These are phyloP conservation scores for Castanea crenata DNA, from an alignment of 306 rosid genomes.

Conservation along the genomic window DNA sequence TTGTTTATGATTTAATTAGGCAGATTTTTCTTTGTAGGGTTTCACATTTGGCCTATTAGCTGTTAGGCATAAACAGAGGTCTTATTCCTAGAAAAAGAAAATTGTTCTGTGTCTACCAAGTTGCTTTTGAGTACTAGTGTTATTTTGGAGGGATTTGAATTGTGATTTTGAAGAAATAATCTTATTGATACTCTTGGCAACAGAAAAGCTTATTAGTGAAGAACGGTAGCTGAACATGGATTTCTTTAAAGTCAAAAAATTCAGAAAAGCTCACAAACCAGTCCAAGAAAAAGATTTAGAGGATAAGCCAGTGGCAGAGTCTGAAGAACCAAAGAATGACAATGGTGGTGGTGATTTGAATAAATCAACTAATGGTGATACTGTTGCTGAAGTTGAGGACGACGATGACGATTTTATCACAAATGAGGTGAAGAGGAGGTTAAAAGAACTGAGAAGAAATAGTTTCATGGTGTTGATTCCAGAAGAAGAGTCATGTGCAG, in stretches of 20 bases:
- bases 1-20: background rate
- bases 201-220: slow-evolving; percentile 10
- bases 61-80: background rate
- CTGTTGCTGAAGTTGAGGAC: slow-evolving; percentile 60
- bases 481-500: slow-evolving; percentile 76
- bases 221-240: slow-evolving; percentile 44
- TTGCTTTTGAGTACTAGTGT: slow-evolving; percentile 20
- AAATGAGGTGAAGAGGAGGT: slow-evolving; percentile 85
- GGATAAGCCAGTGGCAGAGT: slow-evolving; percentile 41
- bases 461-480: slow-evolving; percentile 98
- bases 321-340: slow-evolving; percentile 48
- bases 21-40: background rate
- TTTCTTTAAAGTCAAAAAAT: slow-evolving; percentile 68
- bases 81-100: background rate
- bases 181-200: background rate
- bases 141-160: slow-evolving; percentile 14
- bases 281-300: slow-evolving; percentile 36
- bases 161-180: slow-evolving; percentile 22
- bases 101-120: background rate
- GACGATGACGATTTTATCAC: slow-evolving; percentile 87
- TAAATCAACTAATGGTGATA: slow-evolving; percentile 52
- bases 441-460: slow-evolving; percentile 88
- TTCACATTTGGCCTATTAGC: background rate
- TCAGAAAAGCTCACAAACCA: slow-evolving; percentile 60
- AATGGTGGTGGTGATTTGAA: slow-evolving; percentile 30